These are phyloP conservation scores for Plasmodium malariae DNA, from an alignment of 169 alveolate genomes.

Conservation along the genomic window DNA sequence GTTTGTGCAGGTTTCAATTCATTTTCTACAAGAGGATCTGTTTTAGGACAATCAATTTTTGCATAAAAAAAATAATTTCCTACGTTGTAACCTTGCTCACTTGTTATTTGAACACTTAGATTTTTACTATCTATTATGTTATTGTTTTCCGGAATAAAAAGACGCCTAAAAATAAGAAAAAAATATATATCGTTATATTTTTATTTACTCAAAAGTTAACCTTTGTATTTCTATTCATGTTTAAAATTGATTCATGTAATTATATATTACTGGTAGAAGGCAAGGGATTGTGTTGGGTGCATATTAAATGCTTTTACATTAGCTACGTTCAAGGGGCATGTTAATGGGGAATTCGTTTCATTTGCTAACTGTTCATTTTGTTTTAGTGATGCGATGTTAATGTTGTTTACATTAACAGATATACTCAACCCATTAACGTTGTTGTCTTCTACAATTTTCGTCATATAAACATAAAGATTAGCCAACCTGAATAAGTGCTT, in stretches of 20 bases:
- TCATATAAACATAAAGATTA: slow-evolving; percentile 35
- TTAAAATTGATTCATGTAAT: not conserved
- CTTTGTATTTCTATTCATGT: not conserved
- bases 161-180: slow-evolving; percentile 36
- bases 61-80: slow-evolving; percentile 58
- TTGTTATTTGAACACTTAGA: slow-evolving; percentile 31
- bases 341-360: slow-evolving; percentile 15
- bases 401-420: slow-evolving; percentile 41
- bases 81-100: slow-evolving; percentile 32
- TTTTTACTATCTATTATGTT: slow-evolving; percentile 17
- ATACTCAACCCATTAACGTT: slow-evolving; percentile 10
- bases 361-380: slow-evolving; percentile 48
- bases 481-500: slow-evolving; percentile 48
- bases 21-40: slow-evolving; percentile 38
- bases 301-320: slow-evolving; percentile 9
- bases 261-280: slow-evolving; percentile 56
- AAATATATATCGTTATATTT: not conserved
- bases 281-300: slow-evolving; percentile 39
- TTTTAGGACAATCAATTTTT: slow-evolving; percentile 59
- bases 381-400: slow-evolving; percentile 24
- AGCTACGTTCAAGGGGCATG: slow-evolving; percentile 53
- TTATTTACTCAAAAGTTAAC: not conserved
- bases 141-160: slow-evolving; percentile 46
- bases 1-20: slow-evolving; percentile 8
- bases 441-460: slow-evolving; percentile 47